These are phyloP conservation scores for Pseudozyma thailandica DNA, from an alignment of 1,284 basidiomycete species.

Conservation along the genomic window DNA sequence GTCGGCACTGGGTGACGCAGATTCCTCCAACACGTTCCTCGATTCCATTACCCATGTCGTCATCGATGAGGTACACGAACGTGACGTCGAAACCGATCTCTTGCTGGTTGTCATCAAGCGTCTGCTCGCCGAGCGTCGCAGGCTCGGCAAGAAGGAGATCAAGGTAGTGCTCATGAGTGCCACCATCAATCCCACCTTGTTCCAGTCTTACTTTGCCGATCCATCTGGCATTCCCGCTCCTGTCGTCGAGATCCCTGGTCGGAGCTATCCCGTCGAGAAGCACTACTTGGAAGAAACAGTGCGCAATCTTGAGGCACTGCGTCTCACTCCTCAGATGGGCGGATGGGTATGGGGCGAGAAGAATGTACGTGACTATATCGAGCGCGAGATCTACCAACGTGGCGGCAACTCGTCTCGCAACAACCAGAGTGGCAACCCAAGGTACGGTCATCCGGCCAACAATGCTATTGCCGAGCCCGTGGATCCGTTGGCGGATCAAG, in stretches of 20 bases:
- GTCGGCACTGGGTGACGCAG: slow-evolving; percentile 73
- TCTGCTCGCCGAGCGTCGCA: slow-evolving; percentile 78
- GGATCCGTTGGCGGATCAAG: slow-evolving; percentile 66
- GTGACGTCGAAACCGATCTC: slow-evolving; percentile 93
- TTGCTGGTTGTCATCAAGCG: slow-evolving; percentile 90
- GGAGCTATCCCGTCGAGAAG: slow-evolving; percentile 87
- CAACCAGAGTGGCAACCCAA: slow-evolving; percentile 11
- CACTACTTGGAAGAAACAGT: slow-evolving; percentile 85
- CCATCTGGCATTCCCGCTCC: slow-evolving; percentile 73
- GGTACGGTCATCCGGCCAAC: slow-evolving; percentile 23
- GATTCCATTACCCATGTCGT: slow-evolving; percentile 90
- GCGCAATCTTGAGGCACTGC: slow-evolving; percentile 44
- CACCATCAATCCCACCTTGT: slow-evolving; percentile 89
- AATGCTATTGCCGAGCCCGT: slow-evolving; percentile 52
- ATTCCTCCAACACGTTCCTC: slow-evolving; percentile 70
- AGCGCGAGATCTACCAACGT: slow-evolving; percentile 72
- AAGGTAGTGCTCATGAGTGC: slow-evolving; percentile 96
- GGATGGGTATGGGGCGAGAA: slow-evolving; percentile 82
- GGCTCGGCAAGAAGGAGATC: slow-evolving; percentile 78
- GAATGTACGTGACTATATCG: slow-evolving; percentile 80
- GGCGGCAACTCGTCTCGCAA: slow-evolving; percentile 31
- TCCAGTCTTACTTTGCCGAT: slow-evolving; percentile 86
- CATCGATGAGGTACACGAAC: slow-evolving; percentile 96
- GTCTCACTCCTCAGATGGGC: slow-evolving; percentile 65
- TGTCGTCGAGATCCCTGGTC: slow-evolving; percentile 87